A percentile compares a stretch with the other conserved stretches of the same genome.
phyloP scores from a whole-genome alignment of 2,329 filamentous ascomycete genomes.

The Ophiostoma himal-ulmi region DNA sequence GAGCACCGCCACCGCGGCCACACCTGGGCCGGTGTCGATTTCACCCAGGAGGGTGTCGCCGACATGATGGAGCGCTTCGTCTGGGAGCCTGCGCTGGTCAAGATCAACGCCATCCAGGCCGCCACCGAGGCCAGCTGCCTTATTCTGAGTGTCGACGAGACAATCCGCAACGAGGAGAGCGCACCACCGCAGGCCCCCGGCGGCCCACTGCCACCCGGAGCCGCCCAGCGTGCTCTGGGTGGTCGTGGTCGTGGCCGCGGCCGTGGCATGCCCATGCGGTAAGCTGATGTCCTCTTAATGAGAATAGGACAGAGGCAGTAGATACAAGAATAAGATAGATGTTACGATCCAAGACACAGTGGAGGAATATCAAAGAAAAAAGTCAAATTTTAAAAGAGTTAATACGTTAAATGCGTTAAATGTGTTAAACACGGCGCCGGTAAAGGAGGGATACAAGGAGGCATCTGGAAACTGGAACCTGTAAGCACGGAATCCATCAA shows the following conservation, averaged over 20 bases:
- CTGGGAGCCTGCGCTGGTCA: slow-evolving; percentile 94
- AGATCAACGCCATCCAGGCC: slow-evolving; percentile 94
- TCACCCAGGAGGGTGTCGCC: slow-evolving; percentile 80
- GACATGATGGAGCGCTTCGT: slow-evolving; percentile 96
- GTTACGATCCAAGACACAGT: neutral
- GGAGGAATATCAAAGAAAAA: slow-evolving; percentile 6
- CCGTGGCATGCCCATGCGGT: slow-evolving; percentile 83
- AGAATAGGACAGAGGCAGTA: neutral
- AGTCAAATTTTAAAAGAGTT: neutral
- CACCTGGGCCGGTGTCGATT: slow-evolving; percentile 94
- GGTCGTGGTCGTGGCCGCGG: slow-evolving; percentile 58
- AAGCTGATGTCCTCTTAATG: slow-evolving; percentile 25
- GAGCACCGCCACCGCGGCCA: slow-evolving; percentile 94
- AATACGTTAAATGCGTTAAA: neutral
- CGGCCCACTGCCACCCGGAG: slow-evolving; percentile 67
- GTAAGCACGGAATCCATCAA: neutral
- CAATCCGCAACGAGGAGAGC: slow-evolving; percentile 96
- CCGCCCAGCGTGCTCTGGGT: slow-evolving; percentile 77
- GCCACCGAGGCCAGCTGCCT: slow-evolving; percentile 92
- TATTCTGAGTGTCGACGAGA: slow-evolving; percentile 95
- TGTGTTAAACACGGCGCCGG: neutral
- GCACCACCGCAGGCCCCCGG: slow-evolving; percentile 73
- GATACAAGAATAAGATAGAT: neutral
- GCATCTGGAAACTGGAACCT: slow-evolving; percentile 9
- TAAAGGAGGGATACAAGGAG: neutral